Base-by-base conservation (phyloP, 1,284 basidiomycete genomes). In the Porogramme epimiltina region DNA sequence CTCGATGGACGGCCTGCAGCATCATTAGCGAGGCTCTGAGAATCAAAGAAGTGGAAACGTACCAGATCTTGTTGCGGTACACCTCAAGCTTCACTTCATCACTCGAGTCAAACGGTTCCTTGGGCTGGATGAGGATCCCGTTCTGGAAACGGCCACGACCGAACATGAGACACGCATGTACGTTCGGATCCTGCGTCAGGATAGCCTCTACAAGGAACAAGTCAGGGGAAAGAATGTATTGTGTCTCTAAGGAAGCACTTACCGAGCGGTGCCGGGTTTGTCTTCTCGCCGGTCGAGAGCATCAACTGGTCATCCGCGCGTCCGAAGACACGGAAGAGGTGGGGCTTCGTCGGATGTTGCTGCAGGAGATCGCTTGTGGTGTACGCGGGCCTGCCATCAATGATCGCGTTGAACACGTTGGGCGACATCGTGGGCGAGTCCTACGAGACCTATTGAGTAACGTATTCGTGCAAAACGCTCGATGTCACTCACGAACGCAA, bases 271-370 rank as follows among this genome's bases (percentile, higher is more conserved):
- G 58, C 67, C 18, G 70, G 69, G 46, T 70, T 69, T 0, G 66
- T 70, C 65, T 81, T 81, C 59, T 81, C 79, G 11, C 80, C 80
- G 2, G 73, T 79, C 10, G 67, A 72, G 44, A 77, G 73, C 59
- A 81, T 77, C 33, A 82, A 77, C 54, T 80, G 78, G 55, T 82
- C 79, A 52, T 82, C 79, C 3, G 67, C 65, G 9, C 81, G 68
- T 0, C 80, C 79, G 34, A 65, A 70, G 13, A 79, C 66, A 49
- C 73, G 74, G 73, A 73, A 81, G 15, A 69, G 64, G 9, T 71
- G 70, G 3, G 67, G 62, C 36, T 73, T 73, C 0, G 71, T 73
- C 2, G 79, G 77, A 58, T 82, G 80, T 16, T 69, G 73, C 1
- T 66, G 46, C n/a, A 80, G 55, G 3, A 81, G 59, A 61, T 81